Conservation (phyloP, 1,139 yeast genomes). For the Nakaseomyces delphensis region DNA sequence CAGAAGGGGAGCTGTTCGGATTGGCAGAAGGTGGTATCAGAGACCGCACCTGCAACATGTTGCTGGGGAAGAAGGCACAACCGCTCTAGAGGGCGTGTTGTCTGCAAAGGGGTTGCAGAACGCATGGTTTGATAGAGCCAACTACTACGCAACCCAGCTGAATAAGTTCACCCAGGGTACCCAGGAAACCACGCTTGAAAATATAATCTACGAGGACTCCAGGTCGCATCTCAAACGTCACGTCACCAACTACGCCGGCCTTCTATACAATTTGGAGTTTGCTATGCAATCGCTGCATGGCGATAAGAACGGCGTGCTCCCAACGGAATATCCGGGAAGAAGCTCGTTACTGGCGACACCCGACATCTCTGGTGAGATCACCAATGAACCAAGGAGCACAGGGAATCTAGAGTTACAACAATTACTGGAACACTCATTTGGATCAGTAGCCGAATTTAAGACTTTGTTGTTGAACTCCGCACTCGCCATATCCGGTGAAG, state of each 20-base stretch:
- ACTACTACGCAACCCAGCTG: constrained; percentile 40
- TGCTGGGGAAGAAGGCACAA: constrained; percentile 16
- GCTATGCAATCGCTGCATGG: constrained; percentile 46
- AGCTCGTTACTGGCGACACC: constrained; percentile 41
- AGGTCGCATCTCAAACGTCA: constrained; percentile 27
- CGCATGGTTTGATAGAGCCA: constrained; percentile 54
- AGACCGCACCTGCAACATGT: constrained; percentile 23
- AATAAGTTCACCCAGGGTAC: constrained; percentile 30
- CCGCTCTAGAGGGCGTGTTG: constrained; percentile 46
- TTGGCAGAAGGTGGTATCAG: constrained; percentile 6
- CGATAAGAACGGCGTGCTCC: constrained; percentile 8
- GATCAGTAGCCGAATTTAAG: constrained; percentile 59
- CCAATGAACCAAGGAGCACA: constrained; percentile 34
- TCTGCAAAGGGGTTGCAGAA: constrained; percentile 44
- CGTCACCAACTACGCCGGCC: constrained; percentile 50
- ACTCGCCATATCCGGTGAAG: constrained; percentile 61
- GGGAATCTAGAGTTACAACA: constrained; percentile 30
- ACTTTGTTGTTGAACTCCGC: constrained; percentile 56
- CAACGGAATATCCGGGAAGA: constrained; percentile 10
- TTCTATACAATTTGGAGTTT: constrained; percentile 51
- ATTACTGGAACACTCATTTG: constrained; percentile 51
- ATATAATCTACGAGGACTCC: constrained; percentile 26
- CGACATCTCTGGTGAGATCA: constrained; percentile 24
- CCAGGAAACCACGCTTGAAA: constrained; percentile 22
- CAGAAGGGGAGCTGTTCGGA: not conserved